A percentile compares a stretch with the other conserved stretches of the same genome.
Evolutionary conservation across 2,329 filamentous ascomycete genomes (phyloP).

Genomic region (Hypomyces perniciosus): DNA sequence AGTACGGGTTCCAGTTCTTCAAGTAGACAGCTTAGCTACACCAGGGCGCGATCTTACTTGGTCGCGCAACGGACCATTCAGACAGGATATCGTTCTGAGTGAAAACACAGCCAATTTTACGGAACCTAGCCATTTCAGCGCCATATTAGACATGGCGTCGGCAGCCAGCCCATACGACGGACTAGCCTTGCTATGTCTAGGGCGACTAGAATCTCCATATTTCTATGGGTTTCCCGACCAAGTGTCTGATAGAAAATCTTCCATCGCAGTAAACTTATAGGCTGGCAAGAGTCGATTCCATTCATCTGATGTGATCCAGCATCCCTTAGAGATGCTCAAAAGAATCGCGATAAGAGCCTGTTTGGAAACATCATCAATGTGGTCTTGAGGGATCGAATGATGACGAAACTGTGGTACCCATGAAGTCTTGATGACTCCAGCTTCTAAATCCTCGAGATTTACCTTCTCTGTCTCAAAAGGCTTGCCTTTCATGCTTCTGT

Average conservation of each 20-base stretch:
- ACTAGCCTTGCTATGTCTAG: too few relatives aligned
- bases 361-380: slow-evolving; percentile 18
- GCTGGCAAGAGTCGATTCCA: slow-evolving; percentile 41
- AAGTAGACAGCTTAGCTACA: too few relatives aligned
- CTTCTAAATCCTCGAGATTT: slow-evolving; percentile 15
- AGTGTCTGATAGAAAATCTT: slow-evolving; percentile 43
- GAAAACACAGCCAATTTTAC: too few relatives aligned
- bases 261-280: slow-evolving; percentile 34
- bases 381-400: slow-evolving; percentile 17
- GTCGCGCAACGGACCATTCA: too few relatives aligned
- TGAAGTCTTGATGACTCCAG: slow-evolving; percentile 20
- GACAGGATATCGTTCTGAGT: too few relatives aligned
- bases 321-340: slow-evolving; percentile 26
- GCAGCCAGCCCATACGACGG: too few relatives aligned
- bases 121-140: too few relatives aligned
- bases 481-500: slow-evolving; percentile 12
- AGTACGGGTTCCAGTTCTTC: too few relatives aligned
- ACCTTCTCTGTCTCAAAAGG: slow-evolving; percentile 14
- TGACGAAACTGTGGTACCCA: slow-evolving; percentile 11
- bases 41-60: too few relatives aligned
- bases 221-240: too few relatives aligned
- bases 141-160: too few relatives aligned
- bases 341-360: slow-evolving; percentile 30
- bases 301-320: slow-evolving; percentile 35
- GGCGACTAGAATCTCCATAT: too few relatives aligned